A percentile compares a stretch with the other conserved stretches of the same genome.
Evolutionary conservation across 257 asterid species (phyloP).

Genomic region (Gentiana macrophylla): DNA sequence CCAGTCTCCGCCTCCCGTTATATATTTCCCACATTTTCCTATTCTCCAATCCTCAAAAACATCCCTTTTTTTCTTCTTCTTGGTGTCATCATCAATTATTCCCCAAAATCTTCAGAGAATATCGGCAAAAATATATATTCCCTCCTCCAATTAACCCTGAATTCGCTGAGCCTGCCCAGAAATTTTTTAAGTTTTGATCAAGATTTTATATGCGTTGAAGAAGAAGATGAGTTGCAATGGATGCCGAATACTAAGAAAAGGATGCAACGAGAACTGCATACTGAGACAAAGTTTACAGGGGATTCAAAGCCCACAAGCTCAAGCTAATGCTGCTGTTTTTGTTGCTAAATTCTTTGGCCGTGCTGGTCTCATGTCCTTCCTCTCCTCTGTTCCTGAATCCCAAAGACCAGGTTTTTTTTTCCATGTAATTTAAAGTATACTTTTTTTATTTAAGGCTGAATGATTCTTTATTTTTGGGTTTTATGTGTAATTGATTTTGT

Average conservation of each 20-base stretch:
- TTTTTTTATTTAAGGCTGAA: too few relatives aligned
- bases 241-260: slow-evolving; percentile 77
- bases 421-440: too few relatives aligned
- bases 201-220: slow-evolving; percentile 9
- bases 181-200: not conserved
- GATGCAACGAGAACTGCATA: slow-evolving; percentile 71
- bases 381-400: slow-evolving; percentile 53
- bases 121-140: not conserved
- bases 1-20: slow-evolving; percentile 9
- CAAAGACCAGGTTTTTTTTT: slow-evolving; percentile 53
- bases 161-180: not conserved
- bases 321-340: slow-evolving; percentile 79
- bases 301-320: slow-evolving; percentile 53
- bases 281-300: slow-evolving; percentile 48
- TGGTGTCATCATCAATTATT: not conserved
- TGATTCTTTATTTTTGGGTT: too few relatives aligned
- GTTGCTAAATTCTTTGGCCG: slow-evolving; percentile 91
- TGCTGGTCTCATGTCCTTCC: slow-evolving; percentile 82
- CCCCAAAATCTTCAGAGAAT: not conserved
- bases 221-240: slow-evolving; percentile 78
- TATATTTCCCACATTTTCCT: slow-evolving; percentile 11
- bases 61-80: not conserved
- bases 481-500: not conserved
- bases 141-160: not conserved
- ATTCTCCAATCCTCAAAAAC: not conserved